Base-by-base conservation (phyloP, 2,329 filamentous ascomycete species). In the Diaporthe humulicola region DNA sequence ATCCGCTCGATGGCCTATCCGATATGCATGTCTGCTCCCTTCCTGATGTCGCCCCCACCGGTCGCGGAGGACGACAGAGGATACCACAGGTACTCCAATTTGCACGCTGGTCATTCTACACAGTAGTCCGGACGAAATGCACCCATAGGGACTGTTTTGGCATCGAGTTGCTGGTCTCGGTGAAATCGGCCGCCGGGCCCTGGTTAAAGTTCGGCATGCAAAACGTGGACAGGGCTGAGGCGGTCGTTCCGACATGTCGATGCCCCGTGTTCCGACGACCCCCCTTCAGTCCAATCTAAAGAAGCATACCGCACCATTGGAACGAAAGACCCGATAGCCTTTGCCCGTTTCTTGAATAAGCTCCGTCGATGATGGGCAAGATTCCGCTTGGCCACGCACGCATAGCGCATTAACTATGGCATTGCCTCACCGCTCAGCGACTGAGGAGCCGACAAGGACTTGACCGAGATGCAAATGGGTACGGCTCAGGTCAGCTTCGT, bases 211-310 rank as follows among this genome's bases (percentile, higher is more conserved):
- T 61, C 64, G 73, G 73, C 58, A 58, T 74, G 60, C 72, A 70
- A 72, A 61, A 72, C 67, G 70, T 64, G 54, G 72, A 71, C 74
- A 73, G 74, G 75, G 75, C 75, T 76, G 73, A 73, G 60, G 66
- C 66, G 66, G 66, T 48, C 52, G 36, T 61, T 52, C 66, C 64
- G 72, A 70, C 42, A 50, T 61, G 42, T 36, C 45, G 15, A 54
- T 64, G 36, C 70, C 69, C 72, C 42, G 56, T 60, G 48, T 70
- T 58, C 54, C 22, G 33, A 28, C 36, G 58, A n/a, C 28, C 60
- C 54, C 54, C 36, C 66, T 64, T 70, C 45, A 61, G 54, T 48
- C 66, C 38, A 36, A 57, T 56, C 48, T 50, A 22, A n/a, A 28
- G 56, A 64, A 42, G 70, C 70, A 72, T 56, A 72, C 48, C 70